Conservation (phyloP, 768 basidiomycete species). For the Mycena kentingensis region DNA sequence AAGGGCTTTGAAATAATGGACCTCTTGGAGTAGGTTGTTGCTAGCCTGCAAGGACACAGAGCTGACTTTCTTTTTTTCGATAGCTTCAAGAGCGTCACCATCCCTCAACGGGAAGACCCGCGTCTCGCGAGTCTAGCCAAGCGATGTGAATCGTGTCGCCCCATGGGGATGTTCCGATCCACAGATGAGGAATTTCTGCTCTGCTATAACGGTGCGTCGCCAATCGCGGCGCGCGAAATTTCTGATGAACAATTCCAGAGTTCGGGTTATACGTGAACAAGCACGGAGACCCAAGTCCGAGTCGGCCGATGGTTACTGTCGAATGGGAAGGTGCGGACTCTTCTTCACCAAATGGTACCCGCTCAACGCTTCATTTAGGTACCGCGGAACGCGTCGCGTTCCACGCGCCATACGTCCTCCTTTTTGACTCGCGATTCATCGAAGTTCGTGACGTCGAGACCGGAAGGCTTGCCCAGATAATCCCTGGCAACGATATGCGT, state of each 20-base stretch:
- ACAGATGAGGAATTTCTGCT: constrained; percentile 91
- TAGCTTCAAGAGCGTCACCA: constrained; percentile 86
- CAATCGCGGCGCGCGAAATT: no score
- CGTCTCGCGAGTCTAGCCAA: constrained; percentile 72
- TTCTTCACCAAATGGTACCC: not conserved
- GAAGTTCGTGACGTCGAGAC: constrained; percentile 85
- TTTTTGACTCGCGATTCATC: constrained; percentile 88
- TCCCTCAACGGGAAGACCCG: constrained; percentile 77
- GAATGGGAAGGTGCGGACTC: constrained; percentile 78
- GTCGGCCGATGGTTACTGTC: constrained; percentile 60
- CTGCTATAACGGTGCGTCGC: constrained; percentile 89
- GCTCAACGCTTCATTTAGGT: constrained; percentile 30
- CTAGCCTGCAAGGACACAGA: not conserved
- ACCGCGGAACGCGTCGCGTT: constrained; percentile 86
- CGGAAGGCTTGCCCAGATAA: constrained; percentile 79
- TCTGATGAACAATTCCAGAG: constrained; percentile 45
- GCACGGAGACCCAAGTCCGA: constrained; percentile 79
- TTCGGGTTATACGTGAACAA: constrained; percentile 92
- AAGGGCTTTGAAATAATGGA: constrained; percentile 99
- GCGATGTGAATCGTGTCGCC: constrained; percentile 83
- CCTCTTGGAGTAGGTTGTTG: constrained; percentile 71
- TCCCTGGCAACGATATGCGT: constrained; percentile 76
- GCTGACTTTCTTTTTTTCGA: constrained; percentile 1
- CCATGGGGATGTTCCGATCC: constrained; percentile 93
- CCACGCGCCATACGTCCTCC: constrained; percentile 84